phyloP scores from a whole-genome alignment of 1,284 basidiomycete genomes.

The Schizopora paradoxa region DNA sequence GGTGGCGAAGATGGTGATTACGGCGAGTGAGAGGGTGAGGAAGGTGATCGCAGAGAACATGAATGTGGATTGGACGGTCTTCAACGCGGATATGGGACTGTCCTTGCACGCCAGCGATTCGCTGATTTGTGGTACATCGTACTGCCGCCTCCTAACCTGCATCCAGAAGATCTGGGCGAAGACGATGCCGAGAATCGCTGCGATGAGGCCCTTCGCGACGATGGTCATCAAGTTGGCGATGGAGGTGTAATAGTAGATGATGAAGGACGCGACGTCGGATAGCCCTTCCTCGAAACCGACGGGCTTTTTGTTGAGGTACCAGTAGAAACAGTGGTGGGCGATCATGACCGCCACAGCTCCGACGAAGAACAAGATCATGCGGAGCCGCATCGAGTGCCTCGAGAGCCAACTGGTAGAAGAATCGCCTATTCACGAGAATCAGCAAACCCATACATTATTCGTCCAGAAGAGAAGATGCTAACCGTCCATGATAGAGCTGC shows the following conservation, averaged over 20 bases:
- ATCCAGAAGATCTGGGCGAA: not conserved
- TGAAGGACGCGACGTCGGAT: too few relatives aligned
- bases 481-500: too few relatives aligned
- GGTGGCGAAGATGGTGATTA: not conserved
- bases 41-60: not conserved
- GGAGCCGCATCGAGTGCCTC: too few relatives aligned
- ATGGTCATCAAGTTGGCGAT: not conserved
- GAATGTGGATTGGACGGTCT: too few relatives aligned
- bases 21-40: not conserved
- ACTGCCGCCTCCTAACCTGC: not conserved
- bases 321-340: not conserved
- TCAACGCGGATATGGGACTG: not conserved
- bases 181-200: not conserved
- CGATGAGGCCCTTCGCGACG: not conserved
- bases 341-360: not conserved
- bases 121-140: not conserved
- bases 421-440: too few relatives aligned
- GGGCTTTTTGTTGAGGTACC: not conserved
- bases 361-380: not conserved
- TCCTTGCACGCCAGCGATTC: not conserved
- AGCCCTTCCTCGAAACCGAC: too few relatives aligned
- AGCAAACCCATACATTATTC: too few relatives aligned
- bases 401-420: too few relatives aligned
- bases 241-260: not conserved
- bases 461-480: too few relatives aligned